These are phyloP conservation scores for Hypoxylon sp. DNA, from an alignment of 2,329 filamentous ascomycete species.

Conservation along the genomic window DNA sequence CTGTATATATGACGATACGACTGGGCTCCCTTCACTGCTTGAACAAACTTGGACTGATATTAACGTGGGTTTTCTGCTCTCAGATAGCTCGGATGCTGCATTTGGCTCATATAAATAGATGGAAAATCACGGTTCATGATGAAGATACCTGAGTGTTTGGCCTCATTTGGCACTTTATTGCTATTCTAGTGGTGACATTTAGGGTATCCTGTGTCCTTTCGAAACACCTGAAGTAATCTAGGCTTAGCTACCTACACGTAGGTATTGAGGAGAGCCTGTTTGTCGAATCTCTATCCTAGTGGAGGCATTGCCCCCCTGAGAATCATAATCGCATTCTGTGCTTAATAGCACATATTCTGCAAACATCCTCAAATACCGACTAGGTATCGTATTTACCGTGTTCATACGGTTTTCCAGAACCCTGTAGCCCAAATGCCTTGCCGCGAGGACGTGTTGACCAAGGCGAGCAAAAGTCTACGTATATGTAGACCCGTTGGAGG, in stretches of 20 bases:
- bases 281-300: not conserved
- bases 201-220: constrained; percentile 2
- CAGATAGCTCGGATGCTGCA: constrained; percentile 1
- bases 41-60: constrained; percentile 20
- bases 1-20: constrained; percentile 34
- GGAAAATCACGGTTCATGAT: constrained; percentile 13
- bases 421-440: not conserved
- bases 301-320: not conserved
- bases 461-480: not conserved
- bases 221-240: not conserved
- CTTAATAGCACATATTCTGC: not conserved
- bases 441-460: not conserved
- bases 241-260: not conserved
- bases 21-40: constrained; percentile 13
- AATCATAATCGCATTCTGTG: not conserved
- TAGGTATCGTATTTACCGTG: not conserved
- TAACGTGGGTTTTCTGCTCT: constrained; percentile 12
- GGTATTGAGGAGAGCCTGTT: not conserved
- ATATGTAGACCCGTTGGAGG: not conserved
- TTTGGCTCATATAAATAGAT: constrained; percentile 26
- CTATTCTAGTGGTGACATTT: not conserved
- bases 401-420: not conserved
- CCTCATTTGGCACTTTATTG: not conserved
- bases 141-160: not conserved
- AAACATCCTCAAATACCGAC: not conserved